These are phyloP conservation scores for Heteromeles arbutifolia DNA, from an alignment of 306 rosid genomes.

Conservation along the genomic window DNA sequence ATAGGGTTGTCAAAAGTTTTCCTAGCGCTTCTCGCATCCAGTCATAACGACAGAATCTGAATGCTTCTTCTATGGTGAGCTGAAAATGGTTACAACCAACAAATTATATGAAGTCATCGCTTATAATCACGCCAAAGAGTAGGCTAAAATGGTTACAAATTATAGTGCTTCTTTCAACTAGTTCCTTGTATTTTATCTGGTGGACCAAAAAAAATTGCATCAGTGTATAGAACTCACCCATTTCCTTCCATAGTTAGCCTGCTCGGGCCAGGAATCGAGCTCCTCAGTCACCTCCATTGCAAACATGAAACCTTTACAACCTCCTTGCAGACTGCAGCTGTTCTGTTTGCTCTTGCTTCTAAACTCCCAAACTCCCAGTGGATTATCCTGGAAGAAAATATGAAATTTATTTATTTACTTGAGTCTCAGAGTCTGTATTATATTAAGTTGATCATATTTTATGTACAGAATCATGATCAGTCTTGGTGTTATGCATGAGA, in stretches of 20 bases:
- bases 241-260: constrained; percentile 21
- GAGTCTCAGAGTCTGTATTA: not conserved
- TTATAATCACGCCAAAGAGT: not conserved
- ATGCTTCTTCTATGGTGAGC: constrained; percentile 28
- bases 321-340: constrained; percentile 14
- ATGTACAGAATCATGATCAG: not conserved
- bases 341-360: constrained; percentile 34
- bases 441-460: not conserved
- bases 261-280: constrained; percentile 34
- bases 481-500: not conserved
- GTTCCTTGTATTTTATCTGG: not conserved
- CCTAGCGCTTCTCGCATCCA: constrained; percentile 35
- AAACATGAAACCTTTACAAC: constrained; percentile 35
- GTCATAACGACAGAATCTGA: constrained; percentile 25
- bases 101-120: not conserved
- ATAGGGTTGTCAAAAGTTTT: constrained; percentile 2
- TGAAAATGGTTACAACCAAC: constrained; percentile 7
- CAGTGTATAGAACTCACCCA: constrained; percentile 21
- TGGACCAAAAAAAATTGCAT: not conserved
- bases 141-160: not conserved
- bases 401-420: not conserved
- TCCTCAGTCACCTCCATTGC: constrained; percentile 27
- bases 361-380: constrained; percentile 27
- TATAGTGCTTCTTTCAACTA: not conserved
- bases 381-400: constrained; percentile 27